Evolutionary conservation across 1,139 yeast species (phyloP), one percentile per base, ranked within the genome.

Genomic region (Debaryomyces sp.): DNA sequence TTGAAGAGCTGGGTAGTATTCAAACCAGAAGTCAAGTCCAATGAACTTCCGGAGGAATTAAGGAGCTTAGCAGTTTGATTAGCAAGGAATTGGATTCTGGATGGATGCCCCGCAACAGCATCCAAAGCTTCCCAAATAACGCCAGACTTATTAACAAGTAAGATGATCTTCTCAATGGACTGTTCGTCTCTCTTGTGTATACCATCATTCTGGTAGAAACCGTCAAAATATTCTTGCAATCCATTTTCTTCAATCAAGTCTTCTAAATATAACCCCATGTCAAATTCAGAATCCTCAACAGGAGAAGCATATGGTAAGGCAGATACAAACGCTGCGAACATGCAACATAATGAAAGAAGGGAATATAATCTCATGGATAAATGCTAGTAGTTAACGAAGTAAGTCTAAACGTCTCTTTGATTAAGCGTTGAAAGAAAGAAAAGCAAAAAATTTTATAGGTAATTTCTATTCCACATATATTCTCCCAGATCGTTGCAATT

Each of bases 81-180:
- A 34, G 73, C 68, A 35, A 74, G 48, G 24, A 54, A 57, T 30
- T 61, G 55, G 47, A 73, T 60, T 45, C 71, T 56, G 29, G 53
- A 53, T 2, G 75, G 68, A 46, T 66, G 57, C 32, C 62, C 68
- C 15, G 75, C 75, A 43, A 73, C 60, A 36, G 66, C 63, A 53
- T 76, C 77, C 44, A 76, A 65, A 18, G 67, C 60, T 10, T 61
- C 58, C 62, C 72, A 71, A 38, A 76, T 58, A 13, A 76, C 53
- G 12, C 77, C 78, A 1, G 79, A 66, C 30, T 53, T 55, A 55
- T 75, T 75, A 33, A 75, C 60, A n/a, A 61, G 45, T 23, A 74
- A 53, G 18, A 71, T 51, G 9, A 60, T 45, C 30, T 61, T 66
- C 43, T 68, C 57, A 10, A 62, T 55, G 8, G 56, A 54, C 50